Evolutionary conservation across 495 filamentous ascomycete species (phyloP), one percentile per base, ranked within the genome.

Genomic region (Tuber microsphaerosporum): DNA sequence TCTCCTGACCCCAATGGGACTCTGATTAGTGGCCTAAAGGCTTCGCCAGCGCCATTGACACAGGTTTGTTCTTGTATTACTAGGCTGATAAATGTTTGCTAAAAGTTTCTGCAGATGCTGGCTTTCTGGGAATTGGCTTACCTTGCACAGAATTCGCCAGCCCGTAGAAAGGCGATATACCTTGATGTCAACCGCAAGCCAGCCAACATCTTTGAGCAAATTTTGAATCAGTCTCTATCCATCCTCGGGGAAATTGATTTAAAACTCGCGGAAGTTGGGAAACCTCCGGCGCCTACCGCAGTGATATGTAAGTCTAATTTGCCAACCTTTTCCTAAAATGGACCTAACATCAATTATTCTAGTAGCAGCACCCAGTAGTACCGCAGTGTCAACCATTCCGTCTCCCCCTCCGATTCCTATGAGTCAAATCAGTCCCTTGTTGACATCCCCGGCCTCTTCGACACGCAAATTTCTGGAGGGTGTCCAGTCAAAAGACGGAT

Each of bases 1-100:
- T 92, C 93, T 7, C 92, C 90, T 77, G 96, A 98, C 84, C 94
- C 95, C 1, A 99, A 96, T 79, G 94, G 93, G 48, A 97, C 91
- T 80, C 85, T 99, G 61, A 82, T 98, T 69, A 92, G 89, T 73
- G 95, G 95, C 1, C 84, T 99, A 70, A 93, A 90, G 77, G 89
- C 81, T 44, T 69, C 91, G 31, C 94, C 88, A 83, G 92, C 91
- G 76, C 84, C 89, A 61, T 81, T 89, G n/a, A 86, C 88, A 51
- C 88, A 85, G 85, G 90, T 88, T 39, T 74, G 78, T 74, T 75
- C 68, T 77, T 41, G 51, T 68, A 17, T 46, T 68, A 45, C 34
- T 44, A 17, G 43, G 3, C 31, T 12, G 39, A 39, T 71, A 41
- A 69, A n/a, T 10, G 26, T 46, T 16, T 69, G 16, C 65, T 22